Evolutionary conservation across 306 rosid species (phyloP).

Genomic region (Dalbergia oliveri): DNA sequence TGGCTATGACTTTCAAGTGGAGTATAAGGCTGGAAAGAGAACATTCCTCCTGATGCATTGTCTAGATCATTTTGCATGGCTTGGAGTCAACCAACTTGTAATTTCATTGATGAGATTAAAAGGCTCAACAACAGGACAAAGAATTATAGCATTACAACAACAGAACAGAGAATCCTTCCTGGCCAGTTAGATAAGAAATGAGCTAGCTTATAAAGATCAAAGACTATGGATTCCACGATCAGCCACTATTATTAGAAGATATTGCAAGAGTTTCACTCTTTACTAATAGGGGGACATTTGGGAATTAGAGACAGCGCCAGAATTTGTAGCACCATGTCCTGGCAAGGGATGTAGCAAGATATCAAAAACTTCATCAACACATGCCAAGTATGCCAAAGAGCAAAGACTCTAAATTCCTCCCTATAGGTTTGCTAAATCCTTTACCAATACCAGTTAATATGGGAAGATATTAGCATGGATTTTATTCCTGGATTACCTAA

Average conservation of each 20-base stretch:
- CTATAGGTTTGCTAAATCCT: background rate
- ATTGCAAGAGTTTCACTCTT: too few species aligned
- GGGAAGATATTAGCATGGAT: background rate
- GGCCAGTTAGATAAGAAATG: too few species aligned
- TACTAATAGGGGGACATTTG: too few species aligned
- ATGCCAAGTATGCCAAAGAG: background rate
- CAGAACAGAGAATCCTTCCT: too few species aligned
- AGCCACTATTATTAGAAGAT: too few species aligned
- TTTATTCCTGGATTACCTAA: background rate
- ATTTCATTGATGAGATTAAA: too few species aligned
- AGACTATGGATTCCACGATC: too few species aligned
- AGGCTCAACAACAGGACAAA: too few species aligned
- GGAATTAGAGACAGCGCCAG: background rate
- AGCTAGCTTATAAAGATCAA: too few species aligned
- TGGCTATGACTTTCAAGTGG: background rate
- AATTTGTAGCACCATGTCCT: background rate
- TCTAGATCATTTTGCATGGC: background rate
- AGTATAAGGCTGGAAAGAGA: background rate
- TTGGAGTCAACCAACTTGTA: background rate
- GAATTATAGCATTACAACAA: too few species aligned
- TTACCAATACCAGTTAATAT: background rate
- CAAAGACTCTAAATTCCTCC: background rate
- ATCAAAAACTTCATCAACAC: background rate
- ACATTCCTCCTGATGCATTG: background rate
- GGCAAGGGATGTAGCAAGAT: background rate